phyloP scores from a whole-genome alignment of 2,329 filamentous ascomycete genomes.

The Cercospora sojina region DNA sequence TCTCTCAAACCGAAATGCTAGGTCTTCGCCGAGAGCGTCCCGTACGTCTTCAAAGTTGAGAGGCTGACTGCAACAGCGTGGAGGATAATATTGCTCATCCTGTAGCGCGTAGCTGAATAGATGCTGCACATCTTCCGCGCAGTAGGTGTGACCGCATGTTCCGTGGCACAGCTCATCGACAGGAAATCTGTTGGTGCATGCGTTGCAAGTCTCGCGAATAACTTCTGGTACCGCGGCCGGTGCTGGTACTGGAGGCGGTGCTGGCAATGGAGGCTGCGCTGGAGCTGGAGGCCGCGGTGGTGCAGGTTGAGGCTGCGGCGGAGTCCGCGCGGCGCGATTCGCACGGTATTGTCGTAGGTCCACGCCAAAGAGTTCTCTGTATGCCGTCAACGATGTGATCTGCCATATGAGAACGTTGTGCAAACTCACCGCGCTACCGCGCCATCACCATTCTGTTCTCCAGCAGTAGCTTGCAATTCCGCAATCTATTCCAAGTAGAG shows the following conservation, averaged over 20 bases:
- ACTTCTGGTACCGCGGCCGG: background rate
- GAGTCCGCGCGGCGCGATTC: background rate
- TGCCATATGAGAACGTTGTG: background rate
- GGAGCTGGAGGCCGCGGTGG: background rate
- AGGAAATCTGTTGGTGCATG: background rate
- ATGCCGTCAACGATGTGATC: background rate
- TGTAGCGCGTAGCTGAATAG: constrained; percentile 10
- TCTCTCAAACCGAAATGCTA: background rate
- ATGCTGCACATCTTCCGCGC: constrained; percentile 1
- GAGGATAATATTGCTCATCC: constrained; percentile 18
- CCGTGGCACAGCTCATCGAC: background rate
- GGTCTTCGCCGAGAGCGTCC: background rate
- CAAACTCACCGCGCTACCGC: background rate
- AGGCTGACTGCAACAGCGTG: constrained; percentile 14
- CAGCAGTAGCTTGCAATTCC: background rate
- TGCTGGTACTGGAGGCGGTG: background rate
- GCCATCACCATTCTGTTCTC: background rate
- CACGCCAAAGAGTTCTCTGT: background rate
- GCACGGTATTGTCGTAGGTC: background rate
- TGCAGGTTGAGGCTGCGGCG: background rate
- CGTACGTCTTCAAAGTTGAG: background rate
- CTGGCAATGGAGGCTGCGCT: background rate
- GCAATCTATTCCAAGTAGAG: background rate
- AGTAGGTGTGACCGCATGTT: constrained; percentile 14
- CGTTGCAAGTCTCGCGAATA: background rate